phyloP scores from a whole-genome alignment of 805 yeast genomes.

The Candida bentonensis region DNA sequence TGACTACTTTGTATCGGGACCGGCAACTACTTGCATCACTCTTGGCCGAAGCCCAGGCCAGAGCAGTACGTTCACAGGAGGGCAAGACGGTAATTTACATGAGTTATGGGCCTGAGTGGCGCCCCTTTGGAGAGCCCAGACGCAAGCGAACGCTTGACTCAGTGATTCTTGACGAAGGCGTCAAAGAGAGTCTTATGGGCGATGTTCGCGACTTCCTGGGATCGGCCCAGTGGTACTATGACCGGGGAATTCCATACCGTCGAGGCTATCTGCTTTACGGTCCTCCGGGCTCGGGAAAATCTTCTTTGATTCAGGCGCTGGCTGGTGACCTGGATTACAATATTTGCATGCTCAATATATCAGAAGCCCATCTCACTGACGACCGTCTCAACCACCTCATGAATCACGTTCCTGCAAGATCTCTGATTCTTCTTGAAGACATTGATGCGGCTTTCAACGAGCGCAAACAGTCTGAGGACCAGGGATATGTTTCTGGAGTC shows the following conservation, averaged over 20 bases:
- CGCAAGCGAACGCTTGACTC: slow-evolving; percentile 73
- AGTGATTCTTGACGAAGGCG: slow-evolving; percentile 68
- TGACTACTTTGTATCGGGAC: slow-evolving; percentile 81
- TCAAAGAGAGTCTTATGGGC: slow-evolving; percentile 46
- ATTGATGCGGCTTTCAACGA: slow-evolving; percentile 90
- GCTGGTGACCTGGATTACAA: slow-evolving; percentile 95
- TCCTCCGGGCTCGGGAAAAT: slow-evolving; percentile 96
- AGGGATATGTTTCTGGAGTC: slow-evolving; percentile 75
- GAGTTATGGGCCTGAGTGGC: slow-evolving; percentile 98
- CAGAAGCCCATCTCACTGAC: slow-evolving; percentile 86
- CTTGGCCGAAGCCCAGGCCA: slow-evolving; percentile 65
- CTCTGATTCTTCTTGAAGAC: slow-evolving; percentile 76
- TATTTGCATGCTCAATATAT: slow-evolving; percentile 80
- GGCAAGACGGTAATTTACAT: slow-evolving; percentile 91
- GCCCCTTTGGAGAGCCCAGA: slow-evolving; percentile 94
- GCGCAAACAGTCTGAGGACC: slow-evolving; percentile 60
- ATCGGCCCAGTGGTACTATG: slow-evolving; percentile 83
- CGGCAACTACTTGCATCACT: slow-evolving; percentile 53
- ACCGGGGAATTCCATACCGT: slow-evolving; percentile 94
- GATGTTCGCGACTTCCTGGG: slow-evolving; percentile 73
- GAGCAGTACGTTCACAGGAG: slow-evolving; percentile 71
- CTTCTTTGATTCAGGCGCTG: slow-evolving; percentile 88
- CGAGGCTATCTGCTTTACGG: slow-evolving; percentile 90
- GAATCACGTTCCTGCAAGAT: slow-evolving; percentile 90
- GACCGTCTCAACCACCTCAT: slow-evolving; percentile 87